Evolutionary conservation across 768 basidiomycete species (phyloP), one percentile per base, ranked within the genome.

Genomic region (Hericium alpestre): DNA sequence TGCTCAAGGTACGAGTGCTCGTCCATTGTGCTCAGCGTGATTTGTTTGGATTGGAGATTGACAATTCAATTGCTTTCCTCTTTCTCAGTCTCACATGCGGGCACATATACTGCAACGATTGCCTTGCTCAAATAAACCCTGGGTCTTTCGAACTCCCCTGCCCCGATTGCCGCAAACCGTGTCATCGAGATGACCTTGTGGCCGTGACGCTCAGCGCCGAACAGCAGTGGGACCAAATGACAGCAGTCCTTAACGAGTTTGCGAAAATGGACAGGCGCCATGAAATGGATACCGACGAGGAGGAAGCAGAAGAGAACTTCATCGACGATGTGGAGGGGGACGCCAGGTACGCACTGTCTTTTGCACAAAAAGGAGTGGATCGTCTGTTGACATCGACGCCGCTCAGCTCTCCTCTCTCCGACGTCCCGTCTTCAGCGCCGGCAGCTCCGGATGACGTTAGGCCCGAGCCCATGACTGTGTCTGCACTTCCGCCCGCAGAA

Each of bases 141-240:
- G 63, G 58, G 57, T 68, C 49, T 13, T 73, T 72, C 43, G 64
- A 54, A 0, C 64, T 75, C 16, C 51, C 53, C 20, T 79, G 77
- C 52, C 74, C 76, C 6, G 49, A 60, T 13, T 79, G 78, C 57
- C 69, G 76, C 18, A 22, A 54, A 51, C 27, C 38, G 15, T 65
- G 65, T 20, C 22, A 56, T 1, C 54, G 69, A 50, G 73, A 75
- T 4, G 71, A 72, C 1, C 27, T 74, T 3, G 72, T 72, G 52
- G 56, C 63, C 5, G 64, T 79, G 1, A 58, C 67, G 37, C 66
- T 70, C 62, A 75, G 73, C 16, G 76, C 76, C 22, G 63, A 65
- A 23, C 62, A 73, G 23, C 73, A 76, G 55, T 78, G 76, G 76
- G 76, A 79, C 60, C 65, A 63, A 16, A 61, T 79, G 13, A 64